A percentile compares a stretch with the other conserved stretches of the same genome.
Evolutionary conservation across 2,329 filamentous ascomycete genomes (phyloP).

Genomic region (Aureobasidium sp.): DNA sequence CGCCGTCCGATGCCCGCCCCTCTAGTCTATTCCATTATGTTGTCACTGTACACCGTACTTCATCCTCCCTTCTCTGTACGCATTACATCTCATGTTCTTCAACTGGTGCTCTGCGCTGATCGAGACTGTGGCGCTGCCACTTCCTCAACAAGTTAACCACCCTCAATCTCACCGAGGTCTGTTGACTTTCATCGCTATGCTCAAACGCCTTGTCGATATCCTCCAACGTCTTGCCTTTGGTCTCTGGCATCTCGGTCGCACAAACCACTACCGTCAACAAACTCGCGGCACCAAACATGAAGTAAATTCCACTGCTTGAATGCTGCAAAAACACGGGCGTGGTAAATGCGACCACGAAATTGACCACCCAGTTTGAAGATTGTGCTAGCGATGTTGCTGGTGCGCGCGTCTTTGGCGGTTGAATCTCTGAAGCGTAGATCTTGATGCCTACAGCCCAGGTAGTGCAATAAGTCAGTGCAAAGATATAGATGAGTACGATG

Average conservation of each 20-base stretch:
- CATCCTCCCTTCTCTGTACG: background rate
- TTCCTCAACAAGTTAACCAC: background rate
- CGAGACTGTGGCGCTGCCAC: background rate
- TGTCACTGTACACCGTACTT: background rate
- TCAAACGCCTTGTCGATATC: slow-evolving; percentile 16
- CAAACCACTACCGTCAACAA: slow-evolving; percentile 16
- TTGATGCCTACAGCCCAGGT: slow-evolving; percentile 51
- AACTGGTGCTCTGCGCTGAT: background rate
- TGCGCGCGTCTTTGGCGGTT: slow-evolving; percentile 47
- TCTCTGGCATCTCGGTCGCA: slow-evolving; percentile 16
- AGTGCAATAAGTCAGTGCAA: slow-evolving; percentile 39
- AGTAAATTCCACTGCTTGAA: slow-evolving; percentile 28
- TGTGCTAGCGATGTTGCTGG: slow-evolving; percentile 47
- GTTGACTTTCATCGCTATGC: background rate
- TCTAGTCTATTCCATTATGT: background rate
- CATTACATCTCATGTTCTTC: background rate
- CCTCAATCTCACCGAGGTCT: background rate
- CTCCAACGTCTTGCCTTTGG: slow-evolving; percentile 14
- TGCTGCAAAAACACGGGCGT: slow-evolving; percentile 45
- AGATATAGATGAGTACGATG: slow-evolving; percentile 43
- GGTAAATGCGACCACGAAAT: slow-evolving; percentile 33
- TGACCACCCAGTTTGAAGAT: slow-evolving; percentile 43
- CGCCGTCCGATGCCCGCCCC: background rate
- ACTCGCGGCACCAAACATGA: slow-evolving; percentile 29
- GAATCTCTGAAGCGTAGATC: slow-evolving; percentile 52